Percentiles rank a stretch among this genome's conserved stretches.
Evolutionary conservation across 2,329 filamentous ascomycete species (phyloP).

Genomic region (Exophiala xenobiotica): DNA sequence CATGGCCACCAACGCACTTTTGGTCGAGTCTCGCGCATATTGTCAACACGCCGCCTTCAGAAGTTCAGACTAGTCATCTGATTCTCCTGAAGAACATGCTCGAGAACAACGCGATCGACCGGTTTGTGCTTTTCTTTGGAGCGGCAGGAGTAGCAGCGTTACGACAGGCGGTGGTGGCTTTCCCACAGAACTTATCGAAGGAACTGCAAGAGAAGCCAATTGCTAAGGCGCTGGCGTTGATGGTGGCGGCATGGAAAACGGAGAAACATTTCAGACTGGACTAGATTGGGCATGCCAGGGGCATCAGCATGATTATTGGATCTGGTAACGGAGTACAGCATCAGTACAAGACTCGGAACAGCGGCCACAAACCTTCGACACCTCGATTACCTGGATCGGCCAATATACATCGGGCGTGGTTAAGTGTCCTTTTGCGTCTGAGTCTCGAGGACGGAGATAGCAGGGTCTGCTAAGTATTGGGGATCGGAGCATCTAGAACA

Average conservation of each 20-base stretch:
- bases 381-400: no score
- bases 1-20: conserved; percentile 75
- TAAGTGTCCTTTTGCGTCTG: no score
- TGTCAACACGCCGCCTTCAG: conserved; percentile 66
- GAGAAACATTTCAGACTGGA: conserved; percentile 22
- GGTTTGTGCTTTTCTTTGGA: conserved; percentile 80
- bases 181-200: conserved; percentile 53
- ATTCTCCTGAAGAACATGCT: conserved; percentile 71
- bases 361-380: no score
- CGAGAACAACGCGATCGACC: conserved; percentile 64
- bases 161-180: conserved; percentile 68
- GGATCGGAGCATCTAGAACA: no score
- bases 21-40: conserved; percentile 78
- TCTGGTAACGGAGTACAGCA: no score
- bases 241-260: conserved; percentile 39
- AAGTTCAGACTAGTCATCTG: conserved; percentile 72
- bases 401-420: no score
- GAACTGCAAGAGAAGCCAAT: conserved; percentile 32
- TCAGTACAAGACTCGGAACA: no score
- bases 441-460: no score
- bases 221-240: conserved; percentile 29
- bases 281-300: background rate
- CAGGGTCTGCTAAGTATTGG: no score
- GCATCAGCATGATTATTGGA: background rate
- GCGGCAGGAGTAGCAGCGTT: conserved; percentile 71